These are phyloP conservation scores for Viola odorata DNA, from an alignment of 345 rosid genomes.

Conservation along the genomic window DNA sequence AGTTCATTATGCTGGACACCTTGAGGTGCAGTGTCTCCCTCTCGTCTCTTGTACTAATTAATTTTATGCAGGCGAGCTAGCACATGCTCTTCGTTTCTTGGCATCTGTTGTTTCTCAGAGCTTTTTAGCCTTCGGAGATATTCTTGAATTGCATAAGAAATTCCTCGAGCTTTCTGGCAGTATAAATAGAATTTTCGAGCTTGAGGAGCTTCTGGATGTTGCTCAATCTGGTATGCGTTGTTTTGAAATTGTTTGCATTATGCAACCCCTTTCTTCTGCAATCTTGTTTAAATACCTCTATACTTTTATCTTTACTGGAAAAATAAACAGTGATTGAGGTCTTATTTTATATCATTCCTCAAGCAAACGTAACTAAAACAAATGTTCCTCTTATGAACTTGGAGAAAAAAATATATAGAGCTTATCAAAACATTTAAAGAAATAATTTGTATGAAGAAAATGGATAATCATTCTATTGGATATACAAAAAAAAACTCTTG, in stretches of 20 bases:
- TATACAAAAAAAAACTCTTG: too few species aligned
- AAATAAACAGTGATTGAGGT: not conserved
- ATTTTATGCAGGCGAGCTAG: conserved; percentile 72
- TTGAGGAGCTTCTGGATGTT: conserved; percentile 88
- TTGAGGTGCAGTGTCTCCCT: conserved; percentile 1
- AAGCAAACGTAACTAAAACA: too few species aligned
- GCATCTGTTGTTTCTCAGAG: conserved; percentile 99
- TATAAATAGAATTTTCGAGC: conserved; percentile 84
- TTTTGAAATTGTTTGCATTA: not conserved
- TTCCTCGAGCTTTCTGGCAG: conserved; percentile 91
- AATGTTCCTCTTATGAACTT: too few species aligned
- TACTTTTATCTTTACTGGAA: not conserved
- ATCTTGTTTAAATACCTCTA: too few species aligned
- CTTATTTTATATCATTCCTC: not conserved
- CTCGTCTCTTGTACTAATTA: conserved; percentile 7
- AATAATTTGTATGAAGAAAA: too few species aligned
- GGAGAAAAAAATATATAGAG: too few species aligned
- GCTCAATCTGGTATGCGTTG: conserved; percentile 62
- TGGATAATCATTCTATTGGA: too few species aligned
- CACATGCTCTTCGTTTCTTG: conserved; percentile 87
- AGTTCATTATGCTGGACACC: conserved; percentile 6
- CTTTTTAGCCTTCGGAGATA: conserved; percentile 97
- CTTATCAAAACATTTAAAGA: too few species aligned
- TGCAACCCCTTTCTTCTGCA: not conserved
- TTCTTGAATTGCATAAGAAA: conserved; percentile 87